Evolutionary conservation across 805 yeast species (phyloP).

Genomic region (Ogataea pilisensis): DNA sequence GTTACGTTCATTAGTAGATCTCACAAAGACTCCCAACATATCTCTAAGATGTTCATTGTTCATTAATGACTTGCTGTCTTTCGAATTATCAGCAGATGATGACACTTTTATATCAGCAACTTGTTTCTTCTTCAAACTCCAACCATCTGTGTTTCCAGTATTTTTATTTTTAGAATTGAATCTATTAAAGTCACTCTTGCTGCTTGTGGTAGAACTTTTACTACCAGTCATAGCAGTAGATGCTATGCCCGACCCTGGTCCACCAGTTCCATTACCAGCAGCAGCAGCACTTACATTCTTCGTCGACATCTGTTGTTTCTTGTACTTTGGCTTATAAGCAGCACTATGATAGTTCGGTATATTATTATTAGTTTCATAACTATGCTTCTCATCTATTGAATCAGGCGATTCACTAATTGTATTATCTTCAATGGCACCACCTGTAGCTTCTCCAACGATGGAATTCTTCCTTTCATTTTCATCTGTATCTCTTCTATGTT

Average conservation of each 20-base stretch:
- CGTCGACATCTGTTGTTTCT: background rate
- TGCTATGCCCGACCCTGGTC: too few relatives aligned
- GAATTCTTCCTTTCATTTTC: constrained; percentile 4
- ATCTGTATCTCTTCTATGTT: background rate
- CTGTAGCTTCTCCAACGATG: constrained; percentile 14
- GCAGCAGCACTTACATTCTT: background rate
- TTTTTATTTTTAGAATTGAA: background rate
- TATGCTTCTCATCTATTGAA: constrained; percentile 1
- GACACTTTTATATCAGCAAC: too few relatives aligned
- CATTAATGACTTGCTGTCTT: too few relatives aligned
- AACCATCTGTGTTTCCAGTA: background rate
- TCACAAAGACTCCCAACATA: constrained; percentile 20
- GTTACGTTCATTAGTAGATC: constrained; percentile 9
- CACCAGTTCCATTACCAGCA: background rate
- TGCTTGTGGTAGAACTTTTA: background rate
- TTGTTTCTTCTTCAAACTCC: too few relatives aligned
- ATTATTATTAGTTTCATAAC: constrained; percentile 4
- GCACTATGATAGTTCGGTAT: constrained; percentile 17
- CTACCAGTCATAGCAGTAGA: background rate
- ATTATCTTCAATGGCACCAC: constrained; percentile 12
- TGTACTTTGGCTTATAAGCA: constrained; percentile 9
- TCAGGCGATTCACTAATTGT: constrained; percentile 5
- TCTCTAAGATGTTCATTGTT: constrained; percentile 15
- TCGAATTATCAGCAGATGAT: too few relatives aligned
- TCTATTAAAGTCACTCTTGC: background rate